Percentiles rank a stretch among this genome's conserved stretches.
Evolutionary conservation across 495 filamentous ascomycete species (phyloP).

Genomic region (Hypomontagnella monticulosa): DNA sequence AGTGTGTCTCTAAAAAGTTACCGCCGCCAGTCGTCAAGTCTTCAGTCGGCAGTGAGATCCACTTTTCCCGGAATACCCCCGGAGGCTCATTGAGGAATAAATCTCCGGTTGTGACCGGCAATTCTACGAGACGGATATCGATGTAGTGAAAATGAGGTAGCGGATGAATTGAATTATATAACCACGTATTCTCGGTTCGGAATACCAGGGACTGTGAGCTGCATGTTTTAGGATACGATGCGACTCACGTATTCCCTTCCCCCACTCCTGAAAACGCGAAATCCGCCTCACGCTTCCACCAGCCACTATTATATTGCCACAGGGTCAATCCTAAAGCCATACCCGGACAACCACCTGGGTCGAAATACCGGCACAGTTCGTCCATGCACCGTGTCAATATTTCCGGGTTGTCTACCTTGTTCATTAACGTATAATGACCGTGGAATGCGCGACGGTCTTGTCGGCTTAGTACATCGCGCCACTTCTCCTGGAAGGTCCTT

Average conservation of each 20-base stretch:
- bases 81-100: neutral
- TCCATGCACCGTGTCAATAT: constrained; percentile 1
- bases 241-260: neutral
- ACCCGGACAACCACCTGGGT: neutral
- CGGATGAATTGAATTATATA: too few species aligned
- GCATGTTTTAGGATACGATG: neutral
- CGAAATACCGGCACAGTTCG: constrained; percentile 1
- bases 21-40: constrained; percentile 18
- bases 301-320: constrained; percentile 24
- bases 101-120: too few species aligned
- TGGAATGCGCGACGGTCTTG: constrained; percentile 18
- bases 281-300: constrained; percentile 18
- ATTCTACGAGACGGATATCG: too few species aligned
- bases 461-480: constrained; percentile 14
- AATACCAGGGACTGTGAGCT: too few species aligned
- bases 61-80: neutral
- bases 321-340: constrained; percentile 14
- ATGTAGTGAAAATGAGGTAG: too few species aligned
- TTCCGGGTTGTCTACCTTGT: constrained; percentile 9
- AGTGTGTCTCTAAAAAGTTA: constrained; percentile 11
- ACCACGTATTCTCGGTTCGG: too few species aligned
- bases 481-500: constrained; percentile 8
- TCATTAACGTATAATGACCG: constrained; percentile 27
- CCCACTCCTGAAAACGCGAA: constrained; percentile 10
- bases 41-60: constrained; percentile 6